These are phyloP conservation scores for Inonotus hispidus DNA, from an alignment of 1,284 basidiomycete species.

Conservation along the genomic window DNA sequence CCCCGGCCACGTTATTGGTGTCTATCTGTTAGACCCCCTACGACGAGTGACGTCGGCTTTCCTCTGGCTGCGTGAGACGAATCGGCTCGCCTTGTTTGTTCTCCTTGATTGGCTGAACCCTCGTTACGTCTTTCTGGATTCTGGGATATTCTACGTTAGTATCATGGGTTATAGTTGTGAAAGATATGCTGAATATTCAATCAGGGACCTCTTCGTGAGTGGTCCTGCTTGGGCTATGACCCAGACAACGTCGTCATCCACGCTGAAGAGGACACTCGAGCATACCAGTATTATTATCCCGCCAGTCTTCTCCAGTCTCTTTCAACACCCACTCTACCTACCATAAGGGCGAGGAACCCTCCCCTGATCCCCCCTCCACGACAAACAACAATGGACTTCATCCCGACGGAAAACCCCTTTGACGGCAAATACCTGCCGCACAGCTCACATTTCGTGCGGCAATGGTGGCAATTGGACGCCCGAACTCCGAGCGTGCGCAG, in stretches of 20 bases:
- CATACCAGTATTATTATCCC: conserved; percentile 54
- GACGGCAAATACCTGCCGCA: conserved; percentile 24
- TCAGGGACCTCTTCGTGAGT: conserved; percentile 31
- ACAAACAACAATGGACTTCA: conserved; percentile 43
- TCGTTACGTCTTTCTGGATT: conserved; percentile 66
- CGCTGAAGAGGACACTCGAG: conserved; percentile 54
- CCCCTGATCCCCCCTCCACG: conserved; percentile 15
- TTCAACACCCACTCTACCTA: conserved; percentile 19
- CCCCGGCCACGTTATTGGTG: conserved; percentile 65
- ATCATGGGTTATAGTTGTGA: not conserved
- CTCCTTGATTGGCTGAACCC: conserved; percentile 60
- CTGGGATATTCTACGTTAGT: conserved; percentile 65
- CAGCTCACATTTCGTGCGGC: conserved; percentile 67
- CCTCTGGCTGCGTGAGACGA: conserved; percentile 47
- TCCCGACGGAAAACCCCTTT: conserved; percentile 6
- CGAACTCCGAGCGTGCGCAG: conserved; percentile 40
- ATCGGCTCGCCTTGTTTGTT: conserved; percentile 55
- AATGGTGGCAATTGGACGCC: conserved; percentile 69
- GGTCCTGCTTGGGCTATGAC: conserved; percentile 63
- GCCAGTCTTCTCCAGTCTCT: conserved; percentile 41
- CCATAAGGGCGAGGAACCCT: conserved; percentile 13
- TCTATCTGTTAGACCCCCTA: conserved; percentile 65
- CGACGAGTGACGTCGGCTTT: conserved; percentile 59
- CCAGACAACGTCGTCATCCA: conserved; percentile 60
- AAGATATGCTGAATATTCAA: not conserved